A percentile compares a stretch with the other conserved stretches of the same genome.
Conservation (phyloP, 2,329 filamentous ascomycete species). For the Westerdykella aurantiaca region DNA sequence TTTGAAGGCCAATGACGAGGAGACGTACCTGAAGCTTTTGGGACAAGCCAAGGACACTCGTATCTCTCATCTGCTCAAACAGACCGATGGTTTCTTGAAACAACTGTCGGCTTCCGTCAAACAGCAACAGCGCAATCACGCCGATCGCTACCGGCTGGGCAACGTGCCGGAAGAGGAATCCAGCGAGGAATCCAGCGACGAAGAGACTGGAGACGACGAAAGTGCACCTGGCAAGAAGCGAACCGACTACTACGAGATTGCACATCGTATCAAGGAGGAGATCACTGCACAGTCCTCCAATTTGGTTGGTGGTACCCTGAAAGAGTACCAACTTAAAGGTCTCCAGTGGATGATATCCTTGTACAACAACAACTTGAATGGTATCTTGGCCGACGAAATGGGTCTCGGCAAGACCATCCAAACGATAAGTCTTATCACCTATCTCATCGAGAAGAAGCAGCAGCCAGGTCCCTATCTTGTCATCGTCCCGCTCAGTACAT, state of each 20-base stretch:
- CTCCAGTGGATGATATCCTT: slow-evolving; percentile 99
- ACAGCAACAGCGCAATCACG: slow-evolving; percentile 79
- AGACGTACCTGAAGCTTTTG: slow-evolving; percentile 95
- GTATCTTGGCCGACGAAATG: slow-evolving; percentile 98
- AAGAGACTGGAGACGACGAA: slow-evolving; percentile 61
- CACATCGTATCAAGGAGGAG: slow-evolving; percentile 91
- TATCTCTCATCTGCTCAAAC: slow-evolving; percentile 93
- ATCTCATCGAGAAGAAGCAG: slow-evolving; percentile 92
- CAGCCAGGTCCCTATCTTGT: slow-evolving; percentile 91
- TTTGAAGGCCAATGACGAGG: slow-evolving; percentile 97
- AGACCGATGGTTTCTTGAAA: slow-evolving; percentile 95
- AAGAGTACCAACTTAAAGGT: slow-evolving; percentile 98
- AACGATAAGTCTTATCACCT: slow-evolving; percentile 94
- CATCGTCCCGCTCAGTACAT: slow-evolving; percentile 91
- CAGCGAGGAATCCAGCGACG: slow-evolving; percentile 52
- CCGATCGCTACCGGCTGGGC: slow-evolving; percentile 69
- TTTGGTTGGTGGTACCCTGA: slow-evolving; percentile 84
- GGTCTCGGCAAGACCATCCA: slow-evolving; percentile 99
- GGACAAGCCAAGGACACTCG: slow-evolving; percentile 98
- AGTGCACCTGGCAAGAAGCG: slow-evolving; percentile 65
- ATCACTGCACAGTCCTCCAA: slow-evolving; percentile 77
- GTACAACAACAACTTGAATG: slow-evolving; percentile 99
- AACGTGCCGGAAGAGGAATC: slow-evolving; percentile 46
- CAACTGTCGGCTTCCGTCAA: slow-evolving; percentile 94
- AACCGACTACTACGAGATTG: slow-evolving; percentile 98